A percentile compares a stretch with the other conserved stretches of the same genome.
phyloP scores from a whole-genome alignment of 2,329 filamentous ascomycete genomes.

The Penicillium sp. region DNA sequence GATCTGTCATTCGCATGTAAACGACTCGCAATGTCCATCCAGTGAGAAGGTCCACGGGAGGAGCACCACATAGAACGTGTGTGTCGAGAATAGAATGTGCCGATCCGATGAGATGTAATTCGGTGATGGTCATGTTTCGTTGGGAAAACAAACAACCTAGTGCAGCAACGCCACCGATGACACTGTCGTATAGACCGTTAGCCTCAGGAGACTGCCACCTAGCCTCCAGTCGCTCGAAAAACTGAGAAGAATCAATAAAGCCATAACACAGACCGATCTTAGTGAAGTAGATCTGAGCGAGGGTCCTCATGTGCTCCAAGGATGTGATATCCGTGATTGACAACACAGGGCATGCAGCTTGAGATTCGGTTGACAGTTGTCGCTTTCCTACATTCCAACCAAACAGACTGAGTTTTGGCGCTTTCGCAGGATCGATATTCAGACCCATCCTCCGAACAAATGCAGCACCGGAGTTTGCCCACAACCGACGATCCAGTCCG shows the following conservation, averaged over 20 bases:
- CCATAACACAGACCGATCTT: constrained; percentile 55
- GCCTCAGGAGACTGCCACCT: constrained; percentile 25
- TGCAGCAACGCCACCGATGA: constrained; percentile 55
- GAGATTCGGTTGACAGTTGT: constrained; percentile 21
- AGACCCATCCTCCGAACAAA: constrained; percentile 55
- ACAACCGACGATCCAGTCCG: constrained; percentile 39
- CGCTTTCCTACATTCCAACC: constrained; percentile 53
- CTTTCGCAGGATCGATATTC: constrained; percentile 53
- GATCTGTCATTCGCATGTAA: constrained; percentile 54
- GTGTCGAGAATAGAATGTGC: constrained; percentile 48
- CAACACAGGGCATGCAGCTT: constrained; percentile 1
- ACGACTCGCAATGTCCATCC: constrained; percentile 53
- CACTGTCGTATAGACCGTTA: constrained; percentile 43
- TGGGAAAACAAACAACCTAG: constrained; percentile 54
- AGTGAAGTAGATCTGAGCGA: constrained; percentile 51
- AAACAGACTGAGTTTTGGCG: constrained; percentile 54
- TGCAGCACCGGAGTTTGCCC: constrained; percentile 57
- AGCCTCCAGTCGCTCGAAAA: constrained; percentile 23
- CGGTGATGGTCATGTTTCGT: constrained; percentile 40
- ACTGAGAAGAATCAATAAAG: constrained; percentile 41
- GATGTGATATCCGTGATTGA: constrained; percentile 50
- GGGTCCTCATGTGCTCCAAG: constrained; percentile 45
- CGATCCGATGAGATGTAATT: constrained; percentile 49
- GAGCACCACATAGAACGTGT: constrained; percentile 16
- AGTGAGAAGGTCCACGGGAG: constrained; percentile 30